A percentile compares a stretch with the other conserved stretches of the same genome.
phyloP scores from a whole-genome alignment of 2,329 filamentous ascomycete genomes.

The Purpureocillium lavendulum region DNA sequence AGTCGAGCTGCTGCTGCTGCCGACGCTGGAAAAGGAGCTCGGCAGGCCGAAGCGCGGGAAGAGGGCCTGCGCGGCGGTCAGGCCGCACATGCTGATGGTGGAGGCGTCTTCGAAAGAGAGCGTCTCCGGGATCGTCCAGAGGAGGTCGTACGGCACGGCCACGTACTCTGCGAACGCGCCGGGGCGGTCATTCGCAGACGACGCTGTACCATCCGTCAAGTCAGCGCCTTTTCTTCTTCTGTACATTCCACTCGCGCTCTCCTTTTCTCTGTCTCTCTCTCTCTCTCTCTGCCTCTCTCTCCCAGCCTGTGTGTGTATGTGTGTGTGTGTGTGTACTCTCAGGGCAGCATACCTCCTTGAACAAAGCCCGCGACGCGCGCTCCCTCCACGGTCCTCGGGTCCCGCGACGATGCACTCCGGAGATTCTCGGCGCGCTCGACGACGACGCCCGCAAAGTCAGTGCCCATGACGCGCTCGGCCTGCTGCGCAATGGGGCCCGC shows the following conservation, averaged over 20 bases:
- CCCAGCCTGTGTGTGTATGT: too few relatives aligned
- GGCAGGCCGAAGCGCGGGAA: slow-evolving; percentile 26
- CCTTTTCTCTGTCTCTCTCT: too few relatives aligned
- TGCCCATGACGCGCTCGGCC: slow-evolving; percentile 24
- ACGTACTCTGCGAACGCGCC: slow-evolving; percentile 37
- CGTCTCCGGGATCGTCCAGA: slow-evolving; percentile 24
- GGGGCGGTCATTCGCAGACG: slow-evolving; percentile 29
- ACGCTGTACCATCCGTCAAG: slow-evolving; percentile 23
- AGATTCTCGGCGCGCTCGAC: slow-evolving; percentile 6
- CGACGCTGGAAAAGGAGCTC: slow-evolving; percentile 21
- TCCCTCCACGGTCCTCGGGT: slow-evolving; percentile 15
- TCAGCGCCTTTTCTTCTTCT: too few relatives aligned
- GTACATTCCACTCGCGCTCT: too few relatives aligned
- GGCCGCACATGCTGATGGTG: slow-evolving; percentile 28
- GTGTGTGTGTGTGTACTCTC: too few relatives aligned
- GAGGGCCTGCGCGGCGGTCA: slow-evolving; percentile 33
- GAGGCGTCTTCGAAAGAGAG: slow-evolving; percentile 27
- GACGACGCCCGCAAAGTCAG: slow-evolving; percentile 30
- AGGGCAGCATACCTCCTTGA: slow-evolving; percentile 26
- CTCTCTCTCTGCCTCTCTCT: too few relatives aligned
- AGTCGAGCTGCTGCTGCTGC: too few relatives aligned
- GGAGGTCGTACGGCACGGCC: slow-evolving; percentile 22
- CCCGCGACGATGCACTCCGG: slow-evolving; percentile 1
- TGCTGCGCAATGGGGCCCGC: slow-evolving; percentile 20
- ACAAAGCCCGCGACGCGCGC: slow-evolving; percentile 30